Percentiles rank a stretch among this genome's conserved stretches.
phyloP scores from a whole-genome alignment of 139 green algal genomes.

The Eudorina sp. region DNA sequence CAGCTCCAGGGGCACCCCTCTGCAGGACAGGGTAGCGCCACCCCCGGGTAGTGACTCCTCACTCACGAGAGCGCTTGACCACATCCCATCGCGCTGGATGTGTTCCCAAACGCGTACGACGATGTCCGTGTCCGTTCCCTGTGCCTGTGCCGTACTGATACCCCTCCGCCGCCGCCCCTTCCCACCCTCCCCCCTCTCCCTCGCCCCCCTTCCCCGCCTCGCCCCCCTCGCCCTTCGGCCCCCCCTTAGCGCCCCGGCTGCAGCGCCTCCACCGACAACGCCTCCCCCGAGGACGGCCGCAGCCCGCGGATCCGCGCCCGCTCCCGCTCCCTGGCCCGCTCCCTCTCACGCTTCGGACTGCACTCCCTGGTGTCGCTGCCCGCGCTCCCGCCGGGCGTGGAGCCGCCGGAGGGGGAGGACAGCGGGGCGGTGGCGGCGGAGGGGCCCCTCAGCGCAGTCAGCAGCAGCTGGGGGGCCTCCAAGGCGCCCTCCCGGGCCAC shows the following conservation, averaged over 20 bases:
- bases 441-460: no score
- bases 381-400: neutral
- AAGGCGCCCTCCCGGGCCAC: neutral
- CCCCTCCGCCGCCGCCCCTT: no score
- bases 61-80: no score
- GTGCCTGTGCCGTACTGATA: neutral
- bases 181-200: neutral
- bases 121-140: no score
- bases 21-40: no score
- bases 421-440: no score
- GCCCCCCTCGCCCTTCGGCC: neutral
- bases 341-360: neutral
- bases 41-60: no score
- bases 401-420: neutral
- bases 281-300: neutral
- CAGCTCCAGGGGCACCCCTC: no score
- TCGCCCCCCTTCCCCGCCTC: neutral
- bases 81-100: no score
- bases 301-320: neutral
- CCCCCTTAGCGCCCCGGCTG: neutral
- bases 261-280: neutral
- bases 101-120: no score
- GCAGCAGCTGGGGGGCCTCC: neutral
- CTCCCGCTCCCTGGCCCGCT: neutral
- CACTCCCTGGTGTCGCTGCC: conserved; percentile 6